Evolutionary conservation across 2,329 filamentous ascomycete genomes (phyloP), one percentile per base, ranked within the genome.

Genomic region (Cyphellophora attinorum): DNA sequence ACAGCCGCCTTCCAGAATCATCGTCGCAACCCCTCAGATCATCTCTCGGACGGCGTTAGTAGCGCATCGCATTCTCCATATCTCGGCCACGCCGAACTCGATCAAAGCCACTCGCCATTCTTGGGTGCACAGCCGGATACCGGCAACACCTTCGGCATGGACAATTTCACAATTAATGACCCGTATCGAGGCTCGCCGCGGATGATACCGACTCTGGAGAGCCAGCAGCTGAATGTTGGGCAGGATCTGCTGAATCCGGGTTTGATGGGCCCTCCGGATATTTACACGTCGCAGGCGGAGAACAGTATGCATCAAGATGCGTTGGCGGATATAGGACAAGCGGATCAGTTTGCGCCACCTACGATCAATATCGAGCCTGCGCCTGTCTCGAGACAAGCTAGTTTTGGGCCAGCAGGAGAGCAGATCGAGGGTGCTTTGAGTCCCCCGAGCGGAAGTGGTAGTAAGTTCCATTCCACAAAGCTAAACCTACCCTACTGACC

Each of bases 311-410:
- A 56, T 38, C 61, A 66, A 15, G 56, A 58, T n/a, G 60, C 60
- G 15, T 56, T 64, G 42, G 64, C 65, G 34, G 81, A 88, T 38
- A 72, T 83, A 54, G 74, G 76, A 5, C 77, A 73, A 53, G 76
- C 73, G 29, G 74, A 79, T 32, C 72, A 82, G 47, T 91, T 93
- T 79, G 81, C 81, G 3, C 84, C 88, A n/a, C 88, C 88, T 0
- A 84, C 88, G 33, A 95, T 95, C 59, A 93, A 91, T 53, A 91
- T 95, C 49, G 84, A 94, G 54, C 86, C 85, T 57, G 88, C 88
- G 15, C 79, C 79, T 6, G 45, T 49, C 6, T 74, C 81, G 34
- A 65, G 72, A 38, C 74, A 74, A 50, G 72, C 68, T 34, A 76
- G 68, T 47, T 81, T 83, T 53, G 81, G 80, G 43, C 72, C 74